Conservation (phyloP, 805 yeast species). For the Cyberlindnera mrakii region DNA sequence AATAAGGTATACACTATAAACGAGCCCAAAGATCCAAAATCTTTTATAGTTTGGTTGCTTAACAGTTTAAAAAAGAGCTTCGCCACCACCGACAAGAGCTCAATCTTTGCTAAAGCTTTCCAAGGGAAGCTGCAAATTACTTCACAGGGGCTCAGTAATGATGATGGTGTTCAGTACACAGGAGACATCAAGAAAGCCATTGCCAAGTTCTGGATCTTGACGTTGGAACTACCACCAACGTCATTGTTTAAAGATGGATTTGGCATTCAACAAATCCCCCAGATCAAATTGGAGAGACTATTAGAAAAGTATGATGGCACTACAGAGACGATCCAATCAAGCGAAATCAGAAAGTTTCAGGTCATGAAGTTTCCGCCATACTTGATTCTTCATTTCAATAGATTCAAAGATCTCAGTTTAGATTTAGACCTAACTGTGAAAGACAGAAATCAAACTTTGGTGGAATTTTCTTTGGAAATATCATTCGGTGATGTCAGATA, state of each 20-base stretch:
- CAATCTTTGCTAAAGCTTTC: constrained; percentile 30
- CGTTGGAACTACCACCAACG: constrained; percentile 53
- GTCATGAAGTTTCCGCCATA: constrained; percentile 43
- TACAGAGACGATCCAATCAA: constrained; percentile 28
- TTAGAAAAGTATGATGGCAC: constrained; percentile 35
- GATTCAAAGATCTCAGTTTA: constrained; percentile 36
- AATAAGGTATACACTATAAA: constrained; percentile 36
- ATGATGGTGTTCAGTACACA: constrained; percentile 3
- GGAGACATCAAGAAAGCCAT: constrained; percentile 4
- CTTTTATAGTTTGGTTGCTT: constrained; percentile 54
- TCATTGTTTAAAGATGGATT: constrained; percentile 50
- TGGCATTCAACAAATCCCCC: constrained; percentile 43
- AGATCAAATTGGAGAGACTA: constrained; percentile 39
- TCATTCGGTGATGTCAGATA: constrained; percentile 30
- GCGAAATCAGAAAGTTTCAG: constrained; percentile 30
- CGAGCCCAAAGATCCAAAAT: constrained; percentile 45
- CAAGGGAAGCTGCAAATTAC: constrained; percentile 48
- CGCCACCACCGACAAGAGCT: constrained; percentile 7
- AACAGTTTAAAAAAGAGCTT: constrained; percentile 35
- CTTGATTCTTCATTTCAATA: constrained; percentile 50
- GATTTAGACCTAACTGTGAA: constrained; percentile 29
- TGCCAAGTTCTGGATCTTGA: constrained; percentile 44
- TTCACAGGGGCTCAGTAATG: background rate
- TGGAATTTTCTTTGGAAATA: constrained; percentile 44
- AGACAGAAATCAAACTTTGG: constrained; percentile 53